Evolutionary conservation across 768 basidiomycete genomes (phyloP).

Genomic region (Leccinellum rugosiceps): DNA sequence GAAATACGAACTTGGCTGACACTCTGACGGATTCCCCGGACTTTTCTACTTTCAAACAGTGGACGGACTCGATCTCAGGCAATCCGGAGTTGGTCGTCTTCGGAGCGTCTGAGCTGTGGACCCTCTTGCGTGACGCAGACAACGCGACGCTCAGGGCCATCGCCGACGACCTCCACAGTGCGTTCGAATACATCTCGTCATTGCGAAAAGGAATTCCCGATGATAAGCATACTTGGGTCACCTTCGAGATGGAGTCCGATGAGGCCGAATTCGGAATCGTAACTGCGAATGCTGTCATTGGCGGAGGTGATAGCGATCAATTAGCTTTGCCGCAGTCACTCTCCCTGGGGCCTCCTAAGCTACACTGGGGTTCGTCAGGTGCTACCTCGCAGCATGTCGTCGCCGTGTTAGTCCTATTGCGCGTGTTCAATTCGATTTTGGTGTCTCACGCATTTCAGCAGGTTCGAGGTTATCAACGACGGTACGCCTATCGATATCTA

Average conservation of each 20-base stretch:
- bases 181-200: constrained; percentile 3
- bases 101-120: constrained; percentile 2
- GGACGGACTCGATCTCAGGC: not conserved
- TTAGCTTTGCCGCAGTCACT: not conserved
- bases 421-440: not conserved
- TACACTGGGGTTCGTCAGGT: not conserved
- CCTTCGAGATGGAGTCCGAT: not conserved
- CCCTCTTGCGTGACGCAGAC: constrained; percentile 1
- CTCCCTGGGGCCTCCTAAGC: constrained; percentile 2
- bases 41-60: not conserved
- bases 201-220: not conserved
- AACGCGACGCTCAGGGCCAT: not conserved
- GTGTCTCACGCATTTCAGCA: not conserved
- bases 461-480: not conserved
- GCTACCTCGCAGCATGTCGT: not conserved
- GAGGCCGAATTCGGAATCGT: constrained; percentile 5
- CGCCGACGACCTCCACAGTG: constrained; percentile 1
- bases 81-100: not conserved
- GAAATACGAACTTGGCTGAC: not conserved
- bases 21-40: not conserved
- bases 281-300: constrained; percentile 2
- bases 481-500: constrained; percentile 6
- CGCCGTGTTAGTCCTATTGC: not conserved
- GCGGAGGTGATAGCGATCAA: not conserved
- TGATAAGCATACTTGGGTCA: constrained; percentile 4